A percentile compares a stretch with the other conserved stretches of the same genome.
phyloP scores from a whole-genome alignment of 768 basidiomycete species.

The Arthromyces matolae region DNA sequence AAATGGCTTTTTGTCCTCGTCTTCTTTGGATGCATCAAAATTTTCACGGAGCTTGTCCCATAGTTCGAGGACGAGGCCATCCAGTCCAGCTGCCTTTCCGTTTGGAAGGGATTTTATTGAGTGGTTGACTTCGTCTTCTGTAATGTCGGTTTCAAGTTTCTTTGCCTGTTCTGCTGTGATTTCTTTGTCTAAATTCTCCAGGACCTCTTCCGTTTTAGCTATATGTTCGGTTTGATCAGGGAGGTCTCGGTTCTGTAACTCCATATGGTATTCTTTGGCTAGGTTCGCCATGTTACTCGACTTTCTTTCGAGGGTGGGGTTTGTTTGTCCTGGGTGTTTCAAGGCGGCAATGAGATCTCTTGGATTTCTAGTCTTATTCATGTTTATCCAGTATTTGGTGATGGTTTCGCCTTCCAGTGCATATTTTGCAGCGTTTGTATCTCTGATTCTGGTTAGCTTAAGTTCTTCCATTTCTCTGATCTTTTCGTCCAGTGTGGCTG shows the following conservation, averaged over 20 bases:
- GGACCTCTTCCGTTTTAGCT: conserved; percentile 4
- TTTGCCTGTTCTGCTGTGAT: background rate
- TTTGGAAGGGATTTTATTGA: conserved; percentile 15
- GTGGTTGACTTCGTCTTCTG: conserved; percentile 9
- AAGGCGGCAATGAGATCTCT: conserved; percentile 20
- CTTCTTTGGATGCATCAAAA: background rate
- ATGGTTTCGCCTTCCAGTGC: conserved; percentile 15
- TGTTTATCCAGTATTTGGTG: conserved; percentile 18
- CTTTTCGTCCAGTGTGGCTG: conserved; percentile 2
- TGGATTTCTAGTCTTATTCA: conserved; percentile 6
- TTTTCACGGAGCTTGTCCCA: conserved; percentile 11
- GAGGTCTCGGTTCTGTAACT: conserved; percentile 22
- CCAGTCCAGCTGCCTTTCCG: conserved; percentile 20
- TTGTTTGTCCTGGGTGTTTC: background rate
- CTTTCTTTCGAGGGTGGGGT: background rate
- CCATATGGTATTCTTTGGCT: conserved; percentile 24
- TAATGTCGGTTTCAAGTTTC: background rate
- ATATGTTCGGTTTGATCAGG: no score
- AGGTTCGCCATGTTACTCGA: conserved; percentile 30
- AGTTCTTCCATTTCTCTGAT: conserved; percentile 1
- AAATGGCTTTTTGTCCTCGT: background rate
- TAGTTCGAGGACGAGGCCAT: conserved; percentile 24
- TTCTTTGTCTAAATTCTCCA: conserved; percentile 1
- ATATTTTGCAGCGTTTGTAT: conserved; percentile 8
- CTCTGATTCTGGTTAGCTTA: background rate